Conservation (phyloP, 176 grass and related monocot species). For the Leersia perrieri region DNA sequence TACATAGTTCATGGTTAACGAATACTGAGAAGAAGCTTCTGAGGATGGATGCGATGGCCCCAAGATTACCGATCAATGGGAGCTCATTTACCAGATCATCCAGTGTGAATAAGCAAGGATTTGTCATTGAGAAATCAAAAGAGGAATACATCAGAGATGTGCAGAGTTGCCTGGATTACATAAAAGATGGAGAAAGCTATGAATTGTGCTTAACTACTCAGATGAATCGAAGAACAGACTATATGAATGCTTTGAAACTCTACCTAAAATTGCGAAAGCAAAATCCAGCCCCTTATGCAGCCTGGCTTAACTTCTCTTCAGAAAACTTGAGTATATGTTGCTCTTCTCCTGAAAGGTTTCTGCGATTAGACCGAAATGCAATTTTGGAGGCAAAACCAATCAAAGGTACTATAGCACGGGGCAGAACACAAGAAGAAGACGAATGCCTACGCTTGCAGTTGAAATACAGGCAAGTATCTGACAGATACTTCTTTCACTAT, state of each 20-base stretch:
- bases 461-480: conserved; percentile 73
- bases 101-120: conserved; percentile 43
- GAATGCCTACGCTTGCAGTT: conserved; percentile 75
- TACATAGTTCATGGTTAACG: conserved; percentile 57
- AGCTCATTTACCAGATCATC: conserved; percentile 37
- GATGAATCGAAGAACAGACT: conserved; percentile 60
- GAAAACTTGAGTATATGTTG: conserved; percentile 84
- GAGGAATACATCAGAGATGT: conserved; percentile 82
- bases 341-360: conserved; percentile 93
- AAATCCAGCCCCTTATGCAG: conserved; percentile 95
- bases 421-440: conserved; percentile 83
- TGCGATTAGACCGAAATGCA: conserved; percentile 57
- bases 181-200: conserved; percentile 89
- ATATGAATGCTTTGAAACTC: conserved; percentile 59
- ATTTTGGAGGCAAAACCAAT: conserved; percentile 96
- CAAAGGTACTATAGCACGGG: conserved; percentile 91
- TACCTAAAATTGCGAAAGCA: conserved; percentile 76
- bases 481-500: not conserved
- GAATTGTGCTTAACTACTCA: conserved; percentile 95
- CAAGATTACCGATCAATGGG: conserved; percentile 27
- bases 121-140: conserved; percentile 77
- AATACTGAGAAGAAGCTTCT: conserved; percentile 82
- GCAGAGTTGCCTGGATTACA: conserved; percentile 63
- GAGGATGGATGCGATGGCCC: conserved; percentile 41
- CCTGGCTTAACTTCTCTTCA: conserved; percentile 89